These are phyloP conservation scores for Fusarium nurragi DNA, from an alignment of 2,329 filamentous ascomycete species.

Conservation along the genomic window DNA sequence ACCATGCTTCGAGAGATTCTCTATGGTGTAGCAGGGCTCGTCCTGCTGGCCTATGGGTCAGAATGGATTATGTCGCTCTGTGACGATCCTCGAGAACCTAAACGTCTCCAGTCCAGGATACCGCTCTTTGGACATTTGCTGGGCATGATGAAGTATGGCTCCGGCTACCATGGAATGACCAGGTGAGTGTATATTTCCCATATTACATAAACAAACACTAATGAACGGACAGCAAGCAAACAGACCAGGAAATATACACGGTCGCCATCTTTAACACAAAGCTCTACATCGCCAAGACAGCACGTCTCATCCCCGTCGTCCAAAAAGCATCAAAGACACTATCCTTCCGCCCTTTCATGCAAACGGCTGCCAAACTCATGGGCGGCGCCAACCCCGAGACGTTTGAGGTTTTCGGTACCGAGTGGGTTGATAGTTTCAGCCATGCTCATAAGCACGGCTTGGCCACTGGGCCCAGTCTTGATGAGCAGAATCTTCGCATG, in stretches of 20 bases:
- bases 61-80: slow-evolving; percentile 32
- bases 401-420: slow-evolving; percentile 14
- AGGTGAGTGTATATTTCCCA: not conserved
- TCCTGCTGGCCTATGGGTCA: slow-evolving; percentile 24
- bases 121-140: slow-evolving; percentile 35
- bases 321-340: slow-evolving; percentile 40
- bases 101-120: slow-evolving; percentile 19
- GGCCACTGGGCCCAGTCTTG: slow-evolving; percentile 14
- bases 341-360: slow-evolving; percentile 44
- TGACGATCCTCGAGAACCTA: slow-evolving; percentile 35
- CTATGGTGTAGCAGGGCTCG: slow-evolving; percentile 14
- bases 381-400: slow-evolving; percentile 21
- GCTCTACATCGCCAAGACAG: slow-evolving; percentile 43
- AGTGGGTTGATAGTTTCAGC: slow-evolving; percentile 20
- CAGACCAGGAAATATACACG: slow-evolving; percentile 43
- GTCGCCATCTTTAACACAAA: slow-evolving; percentile 43
- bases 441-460: slow-evolving; percentile 20
- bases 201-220: accelerated
- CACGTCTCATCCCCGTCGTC: slow-evolving; percentile 40
- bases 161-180: slow-evolving; percentile 26
- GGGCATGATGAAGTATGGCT: slow-evolving; percentile 29
- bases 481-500: slow-evolving; percentile 35
- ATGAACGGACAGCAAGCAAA: slow-evolving; percentile 1
- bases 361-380: slow-evolving; percentile 28
- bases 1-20: slow-evolving; percentile 32